Evolutionary conservation across 2,329 filamentous ascomycete genomes (phyloP).

Genomic region (Lecanicillium sp.): DNA sequence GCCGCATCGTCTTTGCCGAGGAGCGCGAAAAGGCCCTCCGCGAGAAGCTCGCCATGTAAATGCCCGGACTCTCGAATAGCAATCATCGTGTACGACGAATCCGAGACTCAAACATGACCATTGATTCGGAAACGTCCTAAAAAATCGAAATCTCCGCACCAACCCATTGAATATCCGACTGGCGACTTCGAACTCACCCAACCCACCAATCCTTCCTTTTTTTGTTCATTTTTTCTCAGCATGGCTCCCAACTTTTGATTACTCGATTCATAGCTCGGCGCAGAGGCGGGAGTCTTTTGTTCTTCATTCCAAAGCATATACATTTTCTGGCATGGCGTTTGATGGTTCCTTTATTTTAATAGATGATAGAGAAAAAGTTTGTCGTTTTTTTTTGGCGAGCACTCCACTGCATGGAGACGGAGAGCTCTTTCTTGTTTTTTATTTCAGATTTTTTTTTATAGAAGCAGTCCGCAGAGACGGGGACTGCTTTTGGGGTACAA

Average conservation of each 20-base stretch:
- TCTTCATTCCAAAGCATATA: conserved; percentile 1
- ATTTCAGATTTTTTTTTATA: not conserved
- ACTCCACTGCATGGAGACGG: conserved; percentile 10
- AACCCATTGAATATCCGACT: not conserved
- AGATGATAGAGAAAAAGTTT: conserved; percentile 13
- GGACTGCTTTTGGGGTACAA: not conserved
- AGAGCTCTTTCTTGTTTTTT: conserved; percentile 5
- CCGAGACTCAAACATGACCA: too few species aligned
- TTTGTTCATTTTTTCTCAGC: conserved; percentile 3
- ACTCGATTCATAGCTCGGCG: conserved; percentile 12
- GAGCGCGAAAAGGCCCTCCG: conserved; percentile 57
- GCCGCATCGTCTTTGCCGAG: conserved; percentile 82
- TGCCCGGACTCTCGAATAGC: too few species aligned
- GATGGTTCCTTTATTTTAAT: conserved; percentile 8
- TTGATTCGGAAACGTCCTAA: not conserved
- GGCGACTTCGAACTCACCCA: not conserved
- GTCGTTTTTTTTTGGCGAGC: conserved; percentile 1
- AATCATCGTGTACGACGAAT: too few species aligned
- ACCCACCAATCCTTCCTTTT: not conserved
- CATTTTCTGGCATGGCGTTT: conserved; percentile 12
- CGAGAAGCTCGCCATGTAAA: conserved; percentile 6
- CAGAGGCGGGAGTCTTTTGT: conserved; percentile 10
- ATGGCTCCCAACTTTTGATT: conserved; percentile 14
- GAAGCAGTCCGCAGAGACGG: not conserved
- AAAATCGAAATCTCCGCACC: not conserved